Percentiles rank a stretch among this genome's conserved stretches.
Conservation (phyloP, 129 eudicot species). For the Cynara cardunculus region DNA sequence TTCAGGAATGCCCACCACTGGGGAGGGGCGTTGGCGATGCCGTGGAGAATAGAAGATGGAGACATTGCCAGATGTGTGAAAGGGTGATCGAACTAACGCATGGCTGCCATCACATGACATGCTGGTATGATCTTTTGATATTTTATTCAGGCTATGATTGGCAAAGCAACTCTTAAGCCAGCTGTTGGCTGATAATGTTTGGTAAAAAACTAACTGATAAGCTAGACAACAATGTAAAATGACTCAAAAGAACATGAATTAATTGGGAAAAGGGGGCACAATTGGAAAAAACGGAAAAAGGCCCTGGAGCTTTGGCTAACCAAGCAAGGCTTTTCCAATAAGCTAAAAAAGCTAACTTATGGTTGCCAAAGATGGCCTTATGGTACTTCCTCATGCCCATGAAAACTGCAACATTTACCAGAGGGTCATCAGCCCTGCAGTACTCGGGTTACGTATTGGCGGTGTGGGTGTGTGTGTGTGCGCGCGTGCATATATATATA, state of each 20-base stretch:
- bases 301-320: neutral
- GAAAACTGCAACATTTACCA: too few relatives aligned
- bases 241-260: neutral
- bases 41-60: slow-evolving; percentile 51
- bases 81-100: slow-evolving; percentile 66
- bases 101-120: slow-evolving; percentile 75
- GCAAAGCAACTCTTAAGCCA: neutral
- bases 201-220: too few relatives aligned
- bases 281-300: neutral
- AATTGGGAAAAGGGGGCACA: neutral
- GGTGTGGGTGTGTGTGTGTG: too few relatives aligned
- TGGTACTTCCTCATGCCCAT: too few relatives aligned
- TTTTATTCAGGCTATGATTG: neutral
- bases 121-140: slow-evolving; percentile 59
- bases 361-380: too few relatives aligned
- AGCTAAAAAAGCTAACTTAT: neutral
- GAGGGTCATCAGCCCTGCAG: too few relatives aligned
- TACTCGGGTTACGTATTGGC: too few relatives aligned
- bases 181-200: neutral
- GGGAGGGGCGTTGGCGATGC: slow-evolving; percentile 46
- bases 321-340: neutral
- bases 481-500: too few relatives aligned
- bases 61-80: slow-evolving; percentile 68
- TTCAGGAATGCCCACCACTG: slow-evolving; percentile 49
- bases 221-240: neutral